Evolutionary conservation across 441 rosid genomes (phyloP).

Genomic region (Breynia disticha): DNA sequence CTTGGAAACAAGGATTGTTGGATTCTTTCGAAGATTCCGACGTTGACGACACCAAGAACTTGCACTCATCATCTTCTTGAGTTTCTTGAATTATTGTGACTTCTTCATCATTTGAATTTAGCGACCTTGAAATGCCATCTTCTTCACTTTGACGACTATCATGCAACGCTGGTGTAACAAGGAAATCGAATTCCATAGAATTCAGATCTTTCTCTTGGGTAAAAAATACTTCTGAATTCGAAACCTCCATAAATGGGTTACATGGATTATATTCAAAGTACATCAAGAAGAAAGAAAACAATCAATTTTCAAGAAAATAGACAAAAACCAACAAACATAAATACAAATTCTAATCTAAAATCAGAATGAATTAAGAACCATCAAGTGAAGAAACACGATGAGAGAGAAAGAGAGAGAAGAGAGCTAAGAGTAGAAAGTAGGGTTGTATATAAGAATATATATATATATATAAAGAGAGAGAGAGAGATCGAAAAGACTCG

Average conservation of each 20-base stretch:
- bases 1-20: conserved; percentile 14
- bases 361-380: not conserved
- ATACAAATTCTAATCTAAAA: not conserved
- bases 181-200: conserved; percentile 33
- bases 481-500: not conserved
- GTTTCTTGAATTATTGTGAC: not conserved
- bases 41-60: too few relatives aligned
- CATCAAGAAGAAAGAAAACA: conserved; percentile 8
- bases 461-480: too few relatives aligned
- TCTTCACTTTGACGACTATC: conserved; percentile 13
- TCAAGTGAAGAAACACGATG: not conserved
- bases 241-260: conserved; percentile 22
- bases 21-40: too few relatives aligned
- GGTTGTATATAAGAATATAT: not conserved
- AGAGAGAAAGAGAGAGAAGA: too few relatives aligned
- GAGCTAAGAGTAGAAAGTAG: not conserved
- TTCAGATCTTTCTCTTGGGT: conserved; percentile 30
- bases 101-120: conserved; percentile 7
- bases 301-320: not conserved
- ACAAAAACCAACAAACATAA: not conserved
- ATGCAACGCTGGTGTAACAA: conserved; percentile 21
- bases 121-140: conserved; percentile 16
- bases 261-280: conserved; percentile 17
- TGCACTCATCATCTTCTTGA: conserved; percentile 9
- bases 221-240: conserved; percentile 32